These are phyloP conservation scores for Colletotrichum sp. DNA, from an alignment of 2,329 filamentous ascomycete species.

Conservation along the genomic window DNA sequence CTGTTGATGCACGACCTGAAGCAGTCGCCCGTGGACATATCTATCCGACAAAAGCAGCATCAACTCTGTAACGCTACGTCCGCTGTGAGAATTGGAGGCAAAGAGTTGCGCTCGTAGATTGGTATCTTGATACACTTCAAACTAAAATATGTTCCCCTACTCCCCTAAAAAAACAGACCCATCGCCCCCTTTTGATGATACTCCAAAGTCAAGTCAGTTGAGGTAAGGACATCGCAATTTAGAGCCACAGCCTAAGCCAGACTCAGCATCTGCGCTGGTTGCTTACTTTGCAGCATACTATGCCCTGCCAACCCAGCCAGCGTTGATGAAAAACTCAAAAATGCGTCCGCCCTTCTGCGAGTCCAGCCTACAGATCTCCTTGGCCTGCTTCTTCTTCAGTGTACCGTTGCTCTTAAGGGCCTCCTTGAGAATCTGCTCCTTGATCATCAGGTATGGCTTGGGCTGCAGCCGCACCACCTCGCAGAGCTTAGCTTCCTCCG, in stretches of 20 bases:
- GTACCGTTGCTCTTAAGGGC: slow-evolving; percentile 86
- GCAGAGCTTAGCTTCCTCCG: slow-evolving; percentile 87
- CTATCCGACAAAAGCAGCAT: not conserved
- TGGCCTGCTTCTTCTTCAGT: slow-evolving; percentile 93
- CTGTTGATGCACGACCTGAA: not conserved
- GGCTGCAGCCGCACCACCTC: slow-evolving; percentile 84
- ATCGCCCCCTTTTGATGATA: not conserved
- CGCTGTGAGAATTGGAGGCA: not conserved
- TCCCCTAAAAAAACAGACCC: not conserved
- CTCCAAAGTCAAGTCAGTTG: not conserved
- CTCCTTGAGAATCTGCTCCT: slow-evolving; percentile 90
- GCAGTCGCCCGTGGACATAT: accelerated
- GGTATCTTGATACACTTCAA: slow-evolving; percentile 16
- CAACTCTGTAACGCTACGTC: not conserved
- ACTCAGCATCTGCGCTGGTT: not conserved
- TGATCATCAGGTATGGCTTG: slow-evolving; percentile 94
- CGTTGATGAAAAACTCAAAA: slow-evolving; percentile 94
- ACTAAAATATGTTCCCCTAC: not conserved
- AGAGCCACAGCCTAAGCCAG: accelerated
- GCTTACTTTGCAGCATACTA: slow-evolving; percentile 37
- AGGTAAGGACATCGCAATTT: not conserved
- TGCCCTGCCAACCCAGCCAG: slow-evolving; percentile 89
- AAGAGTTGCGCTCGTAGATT: not conserved
- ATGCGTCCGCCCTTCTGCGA: slow-evolving; percentile 83
- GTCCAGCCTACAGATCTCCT: slow-evolving; percentile 84